phyloP scores from a whole-genome alignment of 371 early-diverging fungal species.

The Mortierella sp. region DNA sequence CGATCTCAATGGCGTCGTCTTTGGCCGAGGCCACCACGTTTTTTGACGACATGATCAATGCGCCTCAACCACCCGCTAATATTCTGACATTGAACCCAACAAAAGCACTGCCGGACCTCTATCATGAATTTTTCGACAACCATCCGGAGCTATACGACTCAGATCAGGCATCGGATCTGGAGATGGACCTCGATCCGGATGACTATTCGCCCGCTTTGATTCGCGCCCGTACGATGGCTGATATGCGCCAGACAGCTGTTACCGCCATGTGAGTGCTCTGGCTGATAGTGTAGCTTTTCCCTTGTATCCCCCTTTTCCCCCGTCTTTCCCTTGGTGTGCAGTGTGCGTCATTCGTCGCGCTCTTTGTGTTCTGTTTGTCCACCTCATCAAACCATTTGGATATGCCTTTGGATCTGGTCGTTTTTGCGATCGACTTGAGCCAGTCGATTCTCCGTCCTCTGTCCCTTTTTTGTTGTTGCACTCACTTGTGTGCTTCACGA shows the following conservation, averaged over 20 bases:
- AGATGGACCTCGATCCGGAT: conserved; percentile 44
- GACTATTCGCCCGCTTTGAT: conserved; percentile 22
- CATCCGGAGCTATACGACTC: conserved; percentile 53
- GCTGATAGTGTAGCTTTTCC: background rate
- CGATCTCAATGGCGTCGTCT: background rate
- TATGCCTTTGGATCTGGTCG: background rate
- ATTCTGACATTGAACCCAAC: conserved; percentile 47
- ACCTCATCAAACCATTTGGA: background rate
- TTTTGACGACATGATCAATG: conserved; percentile 56
- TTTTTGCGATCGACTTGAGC: background rate
- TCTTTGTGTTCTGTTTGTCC: background rate
- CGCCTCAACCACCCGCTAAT: conserved; percentile 47
- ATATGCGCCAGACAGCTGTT: conserved; percentile 30
- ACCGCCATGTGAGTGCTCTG: conserved; percentile 38
- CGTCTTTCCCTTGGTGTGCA: background rate
- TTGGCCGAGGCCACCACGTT: conserved; percentile 46
- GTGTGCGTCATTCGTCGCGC: background rate
- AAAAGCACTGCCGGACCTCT: conserved; percentile 46
- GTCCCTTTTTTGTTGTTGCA: background rate
- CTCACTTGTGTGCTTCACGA: too few species aligned
- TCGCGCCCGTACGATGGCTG: conserved; percentile 51
- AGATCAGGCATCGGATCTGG: conserved; percentile 48
- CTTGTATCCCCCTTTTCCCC: background rate
- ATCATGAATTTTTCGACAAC: conserved; percentile 54
- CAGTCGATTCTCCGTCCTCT: conserved; percentile 15